phyloP scores from a whole-genome alignment of 176 grass and related monocot species.

The Oryza brachyantha region DNA sequence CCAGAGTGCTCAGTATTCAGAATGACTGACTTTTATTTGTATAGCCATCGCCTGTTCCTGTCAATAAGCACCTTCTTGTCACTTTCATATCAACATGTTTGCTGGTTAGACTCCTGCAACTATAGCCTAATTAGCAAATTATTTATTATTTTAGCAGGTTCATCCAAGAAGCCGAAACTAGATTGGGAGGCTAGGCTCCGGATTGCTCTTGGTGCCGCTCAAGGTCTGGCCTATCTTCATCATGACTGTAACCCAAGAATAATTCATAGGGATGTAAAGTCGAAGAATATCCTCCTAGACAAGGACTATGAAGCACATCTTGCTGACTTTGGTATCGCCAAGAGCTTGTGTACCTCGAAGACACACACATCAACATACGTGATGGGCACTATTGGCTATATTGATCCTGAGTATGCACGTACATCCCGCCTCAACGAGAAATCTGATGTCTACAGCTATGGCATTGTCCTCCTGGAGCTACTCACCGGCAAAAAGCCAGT shows the following conservation, averaged over 20 bases:
- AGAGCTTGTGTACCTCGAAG: constrained; percentile 81
- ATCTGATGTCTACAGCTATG: constrained; percentile 89
- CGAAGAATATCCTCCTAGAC: constrained; percentile 90
- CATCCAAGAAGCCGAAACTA: constrained; percentile 78
- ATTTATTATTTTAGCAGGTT: constrained; percentile 38
- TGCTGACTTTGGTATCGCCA: constrained; percentile 87
- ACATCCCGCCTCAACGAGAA: constrained; percentile 89
- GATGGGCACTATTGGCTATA: constrained; percentile 96
- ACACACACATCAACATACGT: constrained; percentile 91
- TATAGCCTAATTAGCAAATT: background rate
- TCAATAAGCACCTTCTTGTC: constrained; percentile 12
- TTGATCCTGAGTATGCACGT: constrained; percentile 88
- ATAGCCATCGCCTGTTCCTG: constrained; percentile 7
- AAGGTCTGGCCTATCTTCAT: constrained; percentile 89
- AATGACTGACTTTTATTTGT: background rate
- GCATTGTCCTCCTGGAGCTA: constrained; percentile 76
- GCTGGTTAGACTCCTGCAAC: background rate
- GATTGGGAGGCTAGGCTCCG: constrained; percentile 69
- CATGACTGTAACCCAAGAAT: constrained; percentile 86
- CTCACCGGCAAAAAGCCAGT: constrained; percentile 88
- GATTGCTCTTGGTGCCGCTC: constrained; percentile 80
- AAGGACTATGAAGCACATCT: constrained; percentile 75
- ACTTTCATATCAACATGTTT: constrained; percentile 18
- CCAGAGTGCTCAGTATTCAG: constrained; percentile 2
- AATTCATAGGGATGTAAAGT: constrained; percentile 89